Evolutionary conservation across 108 stramenopile genomes (phyloP), one percentile per base, ranked within the genome.

Genomic region (Cylindrotheca fusiformis): DNA sequence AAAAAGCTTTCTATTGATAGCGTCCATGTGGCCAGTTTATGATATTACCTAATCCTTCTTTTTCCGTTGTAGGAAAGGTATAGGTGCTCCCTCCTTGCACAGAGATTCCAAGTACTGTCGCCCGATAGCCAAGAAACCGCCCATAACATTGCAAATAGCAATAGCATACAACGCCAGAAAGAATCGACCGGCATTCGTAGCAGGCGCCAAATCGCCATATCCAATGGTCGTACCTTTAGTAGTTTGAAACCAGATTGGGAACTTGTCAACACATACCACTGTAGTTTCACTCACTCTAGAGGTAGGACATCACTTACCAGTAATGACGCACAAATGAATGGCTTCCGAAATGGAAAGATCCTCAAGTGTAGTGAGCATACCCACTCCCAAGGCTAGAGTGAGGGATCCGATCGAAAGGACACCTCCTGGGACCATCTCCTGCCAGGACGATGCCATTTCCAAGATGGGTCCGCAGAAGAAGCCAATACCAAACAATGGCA

Each of bases 401-500:
- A 66, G 45, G 3, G 51, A 20, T 44, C 60, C 72, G 26, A 76
- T 27, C 14, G 60, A 50, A 1, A 72, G 1, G 23, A 54, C 52
- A 17, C 78, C 78, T 30, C 82, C 82, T 1, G 82, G 77, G 23
- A 79, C 62, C 27, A 54, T 52, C 1, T 64, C 46, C n/a, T 47
- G 64, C 82, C 82, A 83, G 0, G 75, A 74, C 4, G 75, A 69
- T 19, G 82, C 57, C 47, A 79, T 33, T 12, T 53, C 64, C 67
- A 83, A 63, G 3, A 83, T 60, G 48, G 82, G 82, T 27, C 82
- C 82, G 55, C 78, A 76, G 56, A 83, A 79, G 48, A 83, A 76
- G 4, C 82, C 82, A 23, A 83, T 57, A 22, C 82, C 82, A 62
- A 32, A 55, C 25, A 83, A 69, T 4, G 75, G 63, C 24, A 77